A percentile compares a stretch with the other conserved stretches of the same genome.
phyloP scores from a whole-genome alignment of 805 yeast species.

The Teunomyces pallodes region DNA sequence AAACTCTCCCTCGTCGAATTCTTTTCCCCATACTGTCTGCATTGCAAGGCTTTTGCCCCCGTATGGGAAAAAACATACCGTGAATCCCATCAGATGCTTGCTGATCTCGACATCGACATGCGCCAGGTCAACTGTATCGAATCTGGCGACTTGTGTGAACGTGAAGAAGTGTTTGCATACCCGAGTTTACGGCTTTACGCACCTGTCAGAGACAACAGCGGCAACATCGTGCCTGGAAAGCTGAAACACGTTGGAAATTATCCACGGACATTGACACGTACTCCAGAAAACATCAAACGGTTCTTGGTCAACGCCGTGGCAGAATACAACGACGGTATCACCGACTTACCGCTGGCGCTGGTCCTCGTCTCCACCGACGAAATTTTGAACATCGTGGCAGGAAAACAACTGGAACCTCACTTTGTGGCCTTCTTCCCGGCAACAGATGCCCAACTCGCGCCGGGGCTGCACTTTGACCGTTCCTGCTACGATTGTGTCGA shows the following conservation, averaged over 20 bases:
- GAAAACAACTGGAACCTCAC: slow-evolving; percentile 47
- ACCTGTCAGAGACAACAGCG: slow-evolving; percentile 41
- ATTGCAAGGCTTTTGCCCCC: slow-evolving; percentile 79
- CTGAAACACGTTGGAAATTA: slow-evolving; percentile 38
- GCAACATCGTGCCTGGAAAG: slow-evolving; percentile 23
- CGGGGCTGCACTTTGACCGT: slow-evolving; percentile 24
- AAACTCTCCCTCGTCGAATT: slow-evolving; percentile 80
- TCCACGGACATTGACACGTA: slow-evolving; percentile 47
- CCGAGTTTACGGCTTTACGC: slow-evolving; percentile 74
- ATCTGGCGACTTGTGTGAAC: slow-evolving; percentile 79
- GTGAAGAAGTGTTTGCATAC: slow-evolving; percentile 60
- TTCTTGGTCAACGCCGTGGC: slow-evolving; percentile 56
- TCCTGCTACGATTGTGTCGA: slow-evolving; percentile 50
- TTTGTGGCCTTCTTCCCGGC: slow-evolving; percentile 70
- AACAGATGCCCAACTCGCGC: slow-evolving; percentile 35
- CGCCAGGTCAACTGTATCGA: slow-evolving; percentile 83
- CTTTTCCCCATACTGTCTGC: slow-evolving; percentile 85
- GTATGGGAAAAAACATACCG: slow-evolving; percentile 70
- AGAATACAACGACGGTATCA: slow-evolving; percentile 40
- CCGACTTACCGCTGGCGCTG: slow-evolving; percentile 43
- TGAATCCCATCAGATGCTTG: slow-evolving; percentile 44
- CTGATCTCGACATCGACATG: slow-evolving; percentile 48
- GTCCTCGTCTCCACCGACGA: slow-evolving; percentile 36
- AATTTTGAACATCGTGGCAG: slow-evolving; percentile 49
- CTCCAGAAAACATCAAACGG: slow-evolving; percentile 46